Evolutionary conservation across 2,329 filamentous ascomycete genomes (phyloP), one percentile per base, ranked within the genome.

Genomic region (Sporothrix pallida): DNA sequence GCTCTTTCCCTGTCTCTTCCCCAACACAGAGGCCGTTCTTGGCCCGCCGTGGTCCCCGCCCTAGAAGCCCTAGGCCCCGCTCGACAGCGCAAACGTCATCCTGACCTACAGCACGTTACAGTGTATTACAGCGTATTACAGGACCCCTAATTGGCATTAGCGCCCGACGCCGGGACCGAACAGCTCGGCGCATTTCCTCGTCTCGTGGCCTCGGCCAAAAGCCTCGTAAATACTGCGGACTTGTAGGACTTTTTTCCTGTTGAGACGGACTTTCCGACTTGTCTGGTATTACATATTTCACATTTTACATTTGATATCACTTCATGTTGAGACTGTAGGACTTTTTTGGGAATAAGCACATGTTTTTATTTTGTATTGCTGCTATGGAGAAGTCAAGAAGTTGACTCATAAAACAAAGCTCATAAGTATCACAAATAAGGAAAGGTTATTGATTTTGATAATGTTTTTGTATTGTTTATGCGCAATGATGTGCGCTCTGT

Each of bases 211-310:
- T 67, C 62, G n/a, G 62, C 20, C 52, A 56, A 46, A 44, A 44
- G n/a, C 42, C 20, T 48, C 42, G 62, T 67, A 67, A 46, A 65
- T 48, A 65, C 42, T 65, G 26, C 42, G 62, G 42, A 26, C 62
- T 26, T 17, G 62, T 46, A 48, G 42, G 62, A 67, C 62, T 67
- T 46, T 67, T 46, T 58, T 65, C 44, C n/a, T 65, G 62, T 67
- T 67, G 62, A 48, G 62, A 67, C 20, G 12, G 20, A 26, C 8
- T 48, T 17, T 44, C 37, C n/a, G 37, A 23, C 9, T 7, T 23
- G 13, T 12, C 46, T n/a, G n/a, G 5, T 8, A 10, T 46, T 23
- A 9, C 13, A 13, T 37, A n/a, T 15, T 37, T 42, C 56, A 17
- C 12, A 8, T 60, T 37, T 7, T 17, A 60, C 13, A 60, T 37